These are phyloP conservation scores for Leptomonas seymouri DNA, from an alignment of 208 protist genomes.

Conservation along the genomic window DNA sequence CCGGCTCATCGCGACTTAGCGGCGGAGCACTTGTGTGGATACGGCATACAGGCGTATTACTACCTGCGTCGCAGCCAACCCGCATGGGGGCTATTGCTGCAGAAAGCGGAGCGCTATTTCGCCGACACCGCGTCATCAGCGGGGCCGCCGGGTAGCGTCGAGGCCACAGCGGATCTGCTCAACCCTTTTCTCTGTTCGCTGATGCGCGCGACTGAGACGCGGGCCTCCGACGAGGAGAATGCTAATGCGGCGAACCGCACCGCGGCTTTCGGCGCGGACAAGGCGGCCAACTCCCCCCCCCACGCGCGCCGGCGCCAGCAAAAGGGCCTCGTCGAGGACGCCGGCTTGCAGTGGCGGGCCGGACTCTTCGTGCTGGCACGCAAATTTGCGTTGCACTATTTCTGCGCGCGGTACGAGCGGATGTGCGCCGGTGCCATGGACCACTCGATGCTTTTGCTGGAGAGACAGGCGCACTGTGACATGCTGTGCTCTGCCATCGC, in stretches of 20 bases:
- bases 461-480: conserved; percentile 24
- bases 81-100: conserved; percentile 24
- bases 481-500: conserved; percentile 29
- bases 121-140: not conserved
- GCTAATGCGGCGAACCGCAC: not conserved
- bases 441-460: conserved; percentile 3
- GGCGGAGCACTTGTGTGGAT: conserved; percentile 11
- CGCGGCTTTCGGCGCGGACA: not conserved
- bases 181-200: conserved; percentile 6
- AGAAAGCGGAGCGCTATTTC: conserved; percentile 15
- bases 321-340: conserved; percentile 12
- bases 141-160: not conserved
- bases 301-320: conserved; percentile 7
- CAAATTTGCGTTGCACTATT: conserved; percentile 24
- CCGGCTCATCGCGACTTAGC: not conserved
- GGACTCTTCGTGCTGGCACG: conserved; percentile 32
- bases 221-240: not conserved
- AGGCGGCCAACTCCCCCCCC: not conserved
- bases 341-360: conserved; percentile 7
- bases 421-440: not conserved
- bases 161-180: conserved; percentile 1
- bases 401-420: conserved; percentile 3
- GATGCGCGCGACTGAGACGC: not conserved
- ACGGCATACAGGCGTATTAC: conserved; percentile 36
- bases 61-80: conserved; percentile 30